Evolutionary conservation across 108 stramenopile genomes (phyloP).

Genomic region (Nannochloropsis gaditana): DNA sequence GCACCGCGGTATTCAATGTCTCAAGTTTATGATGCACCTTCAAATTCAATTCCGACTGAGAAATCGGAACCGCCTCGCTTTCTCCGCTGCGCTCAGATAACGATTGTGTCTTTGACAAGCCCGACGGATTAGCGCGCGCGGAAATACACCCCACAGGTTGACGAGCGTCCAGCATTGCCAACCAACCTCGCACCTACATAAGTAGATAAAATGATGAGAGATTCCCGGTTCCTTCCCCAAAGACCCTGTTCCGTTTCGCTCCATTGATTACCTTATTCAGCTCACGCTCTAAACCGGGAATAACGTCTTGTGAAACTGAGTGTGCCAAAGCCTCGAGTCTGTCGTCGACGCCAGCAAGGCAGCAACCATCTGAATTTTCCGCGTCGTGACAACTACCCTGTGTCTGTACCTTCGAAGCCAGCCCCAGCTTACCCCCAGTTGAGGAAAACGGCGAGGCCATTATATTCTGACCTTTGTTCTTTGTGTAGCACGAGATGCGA

Average conservation of each 20-base stretch:
- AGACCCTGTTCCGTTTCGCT: background rate
- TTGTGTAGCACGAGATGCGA: too few species aligned
- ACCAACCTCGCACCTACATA: background rate
- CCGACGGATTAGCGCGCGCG: too few species aligned
- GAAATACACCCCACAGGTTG: background rate
- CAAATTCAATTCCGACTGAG: too few species aligned
- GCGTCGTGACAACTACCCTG: background rate
- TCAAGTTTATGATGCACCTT: background rate
- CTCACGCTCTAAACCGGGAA: constrained; percentile 1
- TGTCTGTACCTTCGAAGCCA: too few species aligned
- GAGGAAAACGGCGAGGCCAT: too few species aligned
- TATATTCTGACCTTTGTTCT: too few species aligned
- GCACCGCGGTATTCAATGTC: background rate
- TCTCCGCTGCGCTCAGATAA: too few species aligned
- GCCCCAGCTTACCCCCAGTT: too few species aligned
- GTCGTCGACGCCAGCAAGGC: background rate
- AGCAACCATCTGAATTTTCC: background rate
- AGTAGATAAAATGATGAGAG: background rate
- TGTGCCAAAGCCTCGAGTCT: background rate
- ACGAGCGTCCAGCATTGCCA: background rate
- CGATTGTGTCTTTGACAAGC: too few species aligned
- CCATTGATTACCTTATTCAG: background rate
- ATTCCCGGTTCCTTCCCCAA: background rate
- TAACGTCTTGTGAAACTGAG: constrained; percentile 4
- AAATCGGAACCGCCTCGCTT: too few species aligned